Evolutionary conservation across 768 basidiomycete species (phyloP).

Genomic region (Lactarius sp.): DNA sequence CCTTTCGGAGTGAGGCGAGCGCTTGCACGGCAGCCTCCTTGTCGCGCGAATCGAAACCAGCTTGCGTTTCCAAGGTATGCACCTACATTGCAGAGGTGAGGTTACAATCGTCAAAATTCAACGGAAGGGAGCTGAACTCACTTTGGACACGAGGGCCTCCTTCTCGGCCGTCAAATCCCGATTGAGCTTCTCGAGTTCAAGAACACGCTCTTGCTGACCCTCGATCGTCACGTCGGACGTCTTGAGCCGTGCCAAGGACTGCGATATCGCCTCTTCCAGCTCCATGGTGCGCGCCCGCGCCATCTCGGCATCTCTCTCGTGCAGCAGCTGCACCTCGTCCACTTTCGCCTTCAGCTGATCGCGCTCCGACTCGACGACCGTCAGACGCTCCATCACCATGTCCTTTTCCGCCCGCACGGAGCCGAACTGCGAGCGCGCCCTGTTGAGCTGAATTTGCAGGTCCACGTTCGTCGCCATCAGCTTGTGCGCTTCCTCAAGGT

Average conservation of each 20-base stretch:
- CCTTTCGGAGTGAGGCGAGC: slow-evolving; percentile 49
- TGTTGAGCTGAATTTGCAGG: slow-evolving; percentile 64
- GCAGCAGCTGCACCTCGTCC: slow-evolving; percentile 50
- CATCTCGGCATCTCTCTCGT: slow-evolving; percentile 42
- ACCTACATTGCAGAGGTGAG: slow-evolving; percentile 37
- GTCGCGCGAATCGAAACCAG: slow-evolving; percentile 54
- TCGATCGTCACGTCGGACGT: slow-evolving; percentile 47
- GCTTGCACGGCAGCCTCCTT: slow-evolving; percentile 52
- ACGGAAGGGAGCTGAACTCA: slow-evolving; percentile 31
- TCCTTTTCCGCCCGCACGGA: slow-evolving; percentile 83
- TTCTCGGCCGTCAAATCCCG: slow-evolving; percentile 54
- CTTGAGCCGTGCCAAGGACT: slow-evolving; percentile 67
- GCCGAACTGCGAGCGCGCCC: slow-evolving; percentile 72
- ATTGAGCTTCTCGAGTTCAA: slow-evolving; percentile 57
- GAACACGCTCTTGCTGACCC: slow-evolving; percentile 39
- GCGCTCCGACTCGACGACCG: slow-evolving; percentile 56
- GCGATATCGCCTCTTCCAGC: slow-evolving; percentile 67
- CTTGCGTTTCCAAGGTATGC: slow-evolving; percentile 55
- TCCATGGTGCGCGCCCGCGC: slow-evolving; percentile 51
- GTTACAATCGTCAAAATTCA: no score
- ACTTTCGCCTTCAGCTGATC: slow-evolving; percentile 53
- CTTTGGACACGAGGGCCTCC: slow-evolving; percentile 54
- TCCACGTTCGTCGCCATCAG: slow-evolving; percentile 52
- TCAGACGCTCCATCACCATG: slow-evolving; percentile 56
- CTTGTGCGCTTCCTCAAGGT: slow-evolving; percentile 66